A percentile compares a stretch with the other conserved stretches of the same genome.
Conservation (phyloP, 176 grass and related monocot species). For the Oryza brachyantha region DNA sequence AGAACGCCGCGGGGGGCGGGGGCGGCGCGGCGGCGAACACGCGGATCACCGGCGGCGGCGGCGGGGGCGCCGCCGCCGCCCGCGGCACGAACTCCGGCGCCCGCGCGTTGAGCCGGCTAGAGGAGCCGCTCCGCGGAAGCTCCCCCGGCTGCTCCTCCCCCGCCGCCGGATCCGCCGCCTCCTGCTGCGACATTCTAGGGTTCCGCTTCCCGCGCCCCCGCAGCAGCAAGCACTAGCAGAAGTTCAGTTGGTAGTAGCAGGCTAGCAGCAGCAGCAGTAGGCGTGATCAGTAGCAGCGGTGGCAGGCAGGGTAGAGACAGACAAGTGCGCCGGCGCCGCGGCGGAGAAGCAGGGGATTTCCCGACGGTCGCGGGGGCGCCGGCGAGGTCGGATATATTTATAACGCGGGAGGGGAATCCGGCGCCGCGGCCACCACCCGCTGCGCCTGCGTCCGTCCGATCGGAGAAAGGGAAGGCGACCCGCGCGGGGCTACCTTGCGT, state of each 20-base stretch:
- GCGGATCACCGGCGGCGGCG: conserved; percentile 39
- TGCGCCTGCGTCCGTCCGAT: conserved; percentile 42
- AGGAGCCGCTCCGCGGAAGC: conserved; percentile 53
- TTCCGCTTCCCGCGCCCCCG: conserved; percentile 5
- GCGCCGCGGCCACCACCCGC: conserved; percentile 42
- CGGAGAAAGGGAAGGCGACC: conserved; percentile 24
- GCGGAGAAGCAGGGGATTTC: conserved; percentile 2
- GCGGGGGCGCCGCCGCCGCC: conserved; percentile 31
- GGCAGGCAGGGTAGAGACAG: background rate
- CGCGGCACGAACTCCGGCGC: conserved; percentile 92
- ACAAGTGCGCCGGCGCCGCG: background rate
- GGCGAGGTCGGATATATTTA: conserved; percentile 37
- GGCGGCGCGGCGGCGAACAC: conserved; percentile 46
- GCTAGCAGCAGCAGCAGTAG: background rate
- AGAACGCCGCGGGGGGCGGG: conserved; percentile 45
- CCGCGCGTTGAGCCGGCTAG: conserved; percentile 78
- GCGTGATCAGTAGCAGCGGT: background rate
- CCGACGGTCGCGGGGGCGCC: conserved; percentile 30
- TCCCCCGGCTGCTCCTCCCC: conserved; percentile 25
- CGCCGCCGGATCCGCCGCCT: conserved; percentile 31
- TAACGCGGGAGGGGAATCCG: conserved; percentile 22
- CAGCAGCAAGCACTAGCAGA: background rate
- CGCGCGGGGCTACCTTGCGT: background rate
- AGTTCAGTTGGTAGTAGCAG: background rate
- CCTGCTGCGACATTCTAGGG: conserved; percentile 79